Base-by-base conservation (phyloP, 2,329 filamentous ascomycete genomes). In the Alternaria conjuncta region DNA sequence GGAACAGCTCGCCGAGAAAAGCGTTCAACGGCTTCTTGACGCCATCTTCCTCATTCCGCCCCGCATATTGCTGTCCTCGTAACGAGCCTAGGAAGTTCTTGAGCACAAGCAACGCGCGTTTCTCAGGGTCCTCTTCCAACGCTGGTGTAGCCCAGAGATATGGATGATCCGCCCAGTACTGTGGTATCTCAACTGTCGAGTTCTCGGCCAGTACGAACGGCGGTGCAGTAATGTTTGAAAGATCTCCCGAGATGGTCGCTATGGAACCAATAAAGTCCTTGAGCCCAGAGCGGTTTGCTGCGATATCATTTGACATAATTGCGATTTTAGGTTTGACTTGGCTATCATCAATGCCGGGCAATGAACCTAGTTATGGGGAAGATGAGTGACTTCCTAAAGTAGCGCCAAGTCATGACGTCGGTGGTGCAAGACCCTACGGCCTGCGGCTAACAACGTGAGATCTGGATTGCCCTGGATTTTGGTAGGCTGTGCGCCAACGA, bases 11-110 rank as follows among this genome's bases (percentile, higher is more conserved):
- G 0, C 84, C 83, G 2, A 85, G 74, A 56, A 85, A 85, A 1
- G 84, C 82, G 64, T 86, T 86, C 51, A 86, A 70, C 0, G 84
- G 84, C 66, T 86, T 86, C 75, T 84, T 86, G 2, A 83, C 79
- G 5, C 82, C 82, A 13, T 82, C 79, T 23, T 69, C 73, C 32
- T 80, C 78, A 9, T 77, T 69, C n/a, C 81, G 75, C 5, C 82
- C 82, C 3, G 81, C 81, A 61, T 84, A 85, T 57, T 84, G 82
- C 67, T 86, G 84, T 9, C 82, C 81, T 57, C 80, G 81, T 20
- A 85, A 71, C 25, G 80, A 82, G 15, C 80, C 78, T 23, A 86
- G 73, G 64, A 85, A 86, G 77, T 83, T 85, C 66, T 84, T 84
- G 15, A 85, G 73, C 0, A 86, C 82, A 9, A 83, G 77, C 9